A percentile compares a stretch with the other conserved stretches of the same genome.
Evolutionary conservation across 164 flowering plant species (phyloP).

Genomic region (Cinnamomum micranthum): DNA sequence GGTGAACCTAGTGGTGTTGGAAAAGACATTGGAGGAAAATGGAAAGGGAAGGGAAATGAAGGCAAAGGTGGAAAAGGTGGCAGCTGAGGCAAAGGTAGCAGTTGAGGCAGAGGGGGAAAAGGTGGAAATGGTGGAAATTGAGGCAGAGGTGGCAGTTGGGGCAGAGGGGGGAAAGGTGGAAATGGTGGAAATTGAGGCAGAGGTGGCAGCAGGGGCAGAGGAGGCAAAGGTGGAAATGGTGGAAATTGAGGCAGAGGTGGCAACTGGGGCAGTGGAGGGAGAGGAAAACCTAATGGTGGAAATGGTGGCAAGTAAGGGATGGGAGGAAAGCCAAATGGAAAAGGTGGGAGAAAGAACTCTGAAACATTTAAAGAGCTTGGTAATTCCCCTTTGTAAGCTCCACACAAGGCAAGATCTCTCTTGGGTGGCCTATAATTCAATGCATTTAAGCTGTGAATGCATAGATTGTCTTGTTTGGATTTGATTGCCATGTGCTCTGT

Average conservation of each 20-base stretch:
- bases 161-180: conserved; percentile 13
- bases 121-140: conserved; percentile 5
- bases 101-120: conserved; percentile 11
- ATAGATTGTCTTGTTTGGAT: conserved; percentile 32
- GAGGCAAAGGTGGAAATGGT: conserved; percentile 14
- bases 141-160: neutral
- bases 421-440: conserved; percentile 48
- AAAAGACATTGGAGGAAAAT: neutral
- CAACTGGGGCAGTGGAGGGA: conserved; percentile 14
- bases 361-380: conserved; percentile 29
- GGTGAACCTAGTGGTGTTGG: conserved; percentile 2
- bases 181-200: conserved; percentile 17
- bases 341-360: conserved; percentile 36
- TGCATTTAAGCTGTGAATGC: conserved; percentile 42
- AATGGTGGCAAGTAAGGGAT: conserved; percentile 13
- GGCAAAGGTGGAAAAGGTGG: conserved; percentile 22
- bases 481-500: conserved; percentile 3
- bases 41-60: conserved; percentile 9
- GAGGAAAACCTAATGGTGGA: conserved; percentile 3
- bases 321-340: conserved; percentile 29
- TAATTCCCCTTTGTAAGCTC: conserved; percentile 19
- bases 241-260: conserved; percentile 27
- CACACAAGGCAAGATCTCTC: conserved; percentile 39
- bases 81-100: conserved; percentile 13
- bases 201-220: conserved; percentile 20